phyloP scores from a whole-genome alignment of 495 filamentous ascomycete genomes.

The Lindgomyces ingoldianus region DNA sequence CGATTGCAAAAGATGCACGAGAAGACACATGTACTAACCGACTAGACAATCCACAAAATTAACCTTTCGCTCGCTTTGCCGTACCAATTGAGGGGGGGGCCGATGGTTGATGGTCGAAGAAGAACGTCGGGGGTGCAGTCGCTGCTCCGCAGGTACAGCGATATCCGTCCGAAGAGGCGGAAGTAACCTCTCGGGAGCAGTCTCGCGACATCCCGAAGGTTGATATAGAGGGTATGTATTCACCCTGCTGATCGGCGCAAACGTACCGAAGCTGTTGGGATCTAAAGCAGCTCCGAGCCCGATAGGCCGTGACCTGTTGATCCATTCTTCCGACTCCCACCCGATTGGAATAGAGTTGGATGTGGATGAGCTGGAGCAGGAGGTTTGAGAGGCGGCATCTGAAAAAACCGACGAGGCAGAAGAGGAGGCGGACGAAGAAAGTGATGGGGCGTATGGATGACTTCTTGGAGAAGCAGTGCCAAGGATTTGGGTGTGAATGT shows the following conservation, averaged over 20 bases:
- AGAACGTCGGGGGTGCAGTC: slow-evolving; percentile 76
- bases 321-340: slow-evolving; percentile 38
- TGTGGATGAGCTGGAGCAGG: slow-evolving; percentile 35
- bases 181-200: slow-evolving; percentile 19
- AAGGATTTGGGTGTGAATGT: slow-evolving; percentile 28
- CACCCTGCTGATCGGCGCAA: slow-evolving; percentile 32
- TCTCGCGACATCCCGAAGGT: slow-evolving; percentile 29
- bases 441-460: slow-evolving; percentile 63
- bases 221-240: slow-evolving; percentile 34
- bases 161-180: slow-evolving; percentile 36
- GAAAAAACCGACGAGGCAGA: slow-evolving; percentile 81
- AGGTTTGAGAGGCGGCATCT: slow-evolving; percentile 58
- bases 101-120: slow-evolving; percentile 53
- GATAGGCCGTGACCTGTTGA: slow-evolving; percentile 7
- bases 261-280: slow-evolving; percentile 3
- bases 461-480: slow-evolving; percentile 32
- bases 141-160: slow-evolving; percentile 58
- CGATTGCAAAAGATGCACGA: slow-evolving; percentile 27
- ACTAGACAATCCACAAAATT: slow-evolving; percentile 97
- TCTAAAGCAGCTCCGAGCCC: slow-evolving; percentile 2
- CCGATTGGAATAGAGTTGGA: slow-evolving; percentile 6
- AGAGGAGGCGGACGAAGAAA: slow-evolving; percentile 70
- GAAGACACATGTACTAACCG: slow-evolving; percentile 67
- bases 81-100: slow-evolving; percentile 75
- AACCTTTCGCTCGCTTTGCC: slow-evolving; percentile 90